Conservation (phyloP, 352 stramenopile species). For the Pythium dissimile region DNA sequence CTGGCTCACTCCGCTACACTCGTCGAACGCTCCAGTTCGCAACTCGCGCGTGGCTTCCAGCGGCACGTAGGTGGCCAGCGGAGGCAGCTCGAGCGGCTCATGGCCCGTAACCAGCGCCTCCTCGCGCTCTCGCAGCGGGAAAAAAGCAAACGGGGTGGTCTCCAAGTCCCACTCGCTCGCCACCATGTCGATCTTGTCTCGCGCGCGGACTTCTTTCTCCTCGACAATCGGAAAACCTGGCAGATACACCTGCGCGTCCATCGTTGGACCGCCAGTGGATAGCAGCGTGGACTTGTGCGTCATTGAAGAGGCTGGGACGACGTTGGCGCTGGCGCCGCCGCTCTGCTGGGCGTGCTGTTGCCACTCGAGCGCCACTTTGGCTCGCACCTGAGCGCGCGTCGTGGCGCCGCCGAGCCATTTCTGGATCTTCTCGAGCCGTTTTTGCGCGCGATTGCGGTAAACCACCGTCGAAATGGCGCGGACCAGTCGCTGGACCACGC, state of each 20-base stretch:
- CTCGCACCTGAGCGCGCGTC: conserved; percentile 49
- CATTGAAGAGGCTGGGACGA: too few species aligned
- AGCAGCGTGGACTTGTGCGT: not conserved
- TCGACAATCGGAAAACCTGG: conserved; percentile 61
- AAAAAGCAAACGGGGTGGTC: conserved; percentile 55
- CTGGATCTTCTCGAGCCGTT: conserved; percentile 51
- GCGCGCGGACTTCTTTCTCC: conserved; percentile 41
- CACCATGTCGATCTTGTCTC: conserved; percentile 34
- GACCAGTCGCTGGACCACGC: conserved; percentile 61
- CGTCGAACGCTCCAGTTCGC: conserved; percentile 41
- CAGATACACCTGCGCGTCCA: conserved; percentile 31
- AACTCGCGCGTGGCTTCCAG: conserved; percentile 38
- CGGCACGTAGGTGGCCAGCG: conserved; percentile 58
- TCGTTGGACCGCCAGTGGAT: too few species aligned
- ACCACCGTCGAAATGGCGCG: conserved; percentile 74
- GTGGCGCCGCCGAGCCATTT: conserved; percentile 41
- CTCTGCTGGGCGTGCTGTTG: conserved; percentile 17
- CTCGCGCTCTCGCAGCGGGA: conserved; percentile 56
- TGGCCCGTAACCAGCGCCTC: conserved; percentile 71
- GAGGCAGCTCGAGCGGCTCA: conserved; percentile 42
- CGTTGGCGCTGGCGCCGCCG: not conserved
- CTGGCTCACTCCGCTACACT: conserved; percentile 22
- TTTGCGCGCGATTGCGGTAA: conserved; percentile 54
- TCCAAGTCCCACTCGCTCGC: conserved; percentile 38
- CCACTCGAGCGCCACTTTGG: conserved; percentile 61